Base-by-base conservation (phyloP, 805 yeast genomes). In the Monosporozyma siamensis region DNA sequence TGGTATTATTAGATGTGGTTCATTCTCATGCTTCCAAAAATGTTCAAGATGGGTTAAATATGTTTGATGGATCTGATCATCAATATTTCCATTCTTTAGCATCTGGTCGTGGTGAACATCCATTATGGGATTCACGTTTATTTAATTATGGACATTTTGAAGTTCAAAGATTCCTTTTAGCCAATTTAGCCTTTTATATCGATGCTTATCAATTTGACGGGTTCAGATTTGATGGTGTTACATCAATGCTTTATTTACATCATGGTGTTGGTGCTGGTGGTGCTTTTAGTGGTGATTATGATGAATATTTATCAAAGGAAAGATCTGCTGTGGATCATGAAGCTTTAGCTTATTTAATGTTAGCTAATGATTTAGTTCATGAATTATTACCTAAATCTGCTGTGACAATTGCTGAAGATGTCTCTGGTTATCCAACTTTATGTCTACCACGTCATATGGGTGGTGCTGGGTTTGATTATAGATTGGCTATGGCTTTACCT, bases 11-110 rank as follows among this genome's bases (percentile, higher is more conserved):
- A 24, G 98, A 90, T 59, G 84, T 90, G 24, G 98, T 90, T 35
- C 98, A 90, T 58, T 87, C 96, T 1, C 98, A 90, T 65, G 92
- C 95, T 21, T 86, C 95, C 30, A 90, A 88, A 59, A 90, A 90
- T 60, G 95, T 88, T 1, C 82, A 79, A 17, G 98, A 90, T 63
- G 98, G 98, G 3, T 69, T 90, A 49, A 90, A 90, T 63, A 76
- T 72, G 73, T 90, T 87, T 64, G 96, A 90, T 62, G 97, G 97
- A 22, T 82, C 97, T 0, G 97, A 90, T 54, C 83, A 86, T 60
- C 95, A 92, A 64, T 83, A 88, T 57, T 90, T 90, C 73, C 97
- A 92, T 58, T 77, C 84, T 12, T 6, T 58, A 6, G 44, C 65
- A 2, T 95, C 96, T n/a, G 72, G 74, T 6, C 83, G 82, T 58